Conservation (phyloP, 306 rosid species). For the Quercus dentata region DNA sequence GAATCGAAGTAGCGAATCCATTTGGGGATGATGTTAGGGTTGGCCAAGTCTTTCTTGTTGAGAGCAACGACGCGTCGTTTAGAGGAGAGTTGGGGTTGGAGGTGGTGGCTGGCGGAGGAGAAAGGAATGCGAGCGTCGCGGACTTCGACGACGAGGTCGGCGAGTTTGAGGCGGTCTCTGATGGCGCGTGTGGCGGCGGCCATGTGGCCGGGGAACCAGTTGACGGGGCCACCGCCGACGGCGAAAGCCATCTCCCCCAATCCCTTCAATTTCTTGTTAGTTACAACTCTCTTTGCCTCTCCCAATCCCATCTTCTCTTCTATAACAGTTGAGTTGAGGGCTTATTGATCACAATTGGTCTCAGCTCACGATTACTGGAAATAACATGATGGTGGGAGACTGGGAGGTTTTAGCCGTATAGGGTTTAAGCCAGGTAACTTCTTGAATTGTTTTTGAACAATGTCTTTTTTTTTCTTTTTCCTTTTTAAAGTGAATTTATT, state of each 20-base stretch:
- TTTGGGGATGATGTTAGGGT: too few species aligned
- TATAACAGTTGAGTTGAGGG: too few species aligned
- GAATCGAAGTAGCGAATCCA: too few species aligned
- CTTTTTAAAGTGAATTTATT: too few species aligned
- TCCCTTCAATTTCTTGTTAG: conserved; percentile 35
- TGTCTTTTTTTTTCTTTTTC: too few species aligned
- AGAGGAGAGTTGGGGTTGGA: conserved; percentile 57
- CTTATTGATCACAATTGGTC: too few species aligned
- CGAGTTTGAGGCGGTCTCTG: conserved; percentile 62
- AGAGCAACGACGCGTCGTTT: conserved; percentile 79
- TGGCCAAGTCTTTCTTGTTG: conserved; percentile 76
- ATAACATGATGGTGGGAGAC: too few species aligned
- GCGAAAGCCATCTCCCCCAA: conserved; percentile 76
- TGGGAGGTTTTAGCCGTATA: too few species aligned
- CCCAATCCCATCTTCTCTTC: conserved; percentile 29
- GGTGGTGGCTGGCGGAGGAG: conserved; percentile 70
- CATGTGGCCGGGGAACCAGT: conserved; percentile 97
- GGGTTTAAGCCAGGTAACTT: too few species aligned
- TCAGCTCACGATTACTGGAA: too few species aligned
- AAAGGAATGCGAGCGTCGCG: too few species aligned
- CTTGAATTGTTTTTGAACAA: too few species aligned
- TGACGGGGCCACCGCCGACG: conserved; percentile 66
- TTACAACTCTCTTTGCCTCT: conserved; percentile 43
- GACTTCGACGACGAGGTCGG: conserved; percentile 89
- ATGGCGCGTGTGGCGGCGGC: conserved; percentile 89